phyloP scores from a whole-genome alignment of 164 flowering plant genomes.

The Annona cherimola region DNA sequence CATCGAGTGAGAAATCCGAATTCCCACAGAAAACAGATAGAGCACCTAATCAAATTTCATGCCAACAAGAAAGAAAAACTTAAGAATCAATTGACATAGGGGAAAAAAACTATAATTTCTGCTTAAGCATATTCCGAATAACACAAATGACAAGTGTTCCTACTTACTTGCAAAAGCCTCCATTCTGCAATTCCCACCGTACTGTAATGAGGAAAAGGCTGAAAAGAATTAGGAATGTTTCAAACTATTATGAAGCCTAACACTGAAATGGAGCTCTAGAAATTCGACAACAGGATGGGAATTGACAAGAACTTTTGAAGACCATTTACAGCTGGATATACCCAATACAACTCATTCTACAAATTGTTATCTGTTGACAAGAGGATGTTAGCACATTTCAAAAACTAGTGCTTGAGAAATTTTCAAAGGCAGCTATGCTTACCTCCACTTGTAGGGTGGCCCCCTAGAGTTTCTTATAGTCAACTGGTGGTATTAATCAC shows the following conservation, averaged over 20 bases:
- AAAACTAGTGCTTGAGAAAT: too few species aligned
- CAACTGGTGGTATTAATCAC: too few species aligned
- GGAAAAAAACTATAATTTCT: neutral
- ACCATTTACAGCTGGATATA: too few species aligned
- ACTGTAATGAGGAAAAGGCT: neutral
- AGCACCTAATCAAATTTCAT: constrained; percentile 20
- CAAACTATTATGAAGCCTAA: neutral
- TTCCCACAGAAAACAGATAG: constrained; percentile 40
- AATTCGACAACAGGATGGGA: neutral
- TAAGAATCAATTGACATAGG: neutral
- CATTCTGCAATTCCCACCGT: neutral
- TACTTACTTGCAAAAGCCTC: neutral
- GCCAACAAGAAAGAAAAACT: neutral
- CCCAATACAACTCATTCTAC: too few species aligned
- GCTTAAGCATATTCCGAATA: neutral
- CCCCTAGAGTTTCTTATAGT: too few species aligned
- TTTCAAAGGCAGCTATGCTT: too few species aligned
- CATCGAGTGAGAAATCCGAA: constrained; percentile 13
- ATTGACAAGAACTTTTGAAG: neutral
- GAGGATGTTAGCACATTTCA: too few species aligned
- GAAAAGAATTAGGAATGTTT: too few species aligned
- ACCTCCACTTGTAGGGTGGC: too few species aligned
- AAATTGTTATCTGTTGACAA: too few species aligned
- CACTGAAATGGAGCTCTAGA: neutral
- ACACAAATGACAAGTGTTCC: neutral